Conservation (phyloP, 441 rosid genomes). For the Pelargonium fulgidum region DNA sequence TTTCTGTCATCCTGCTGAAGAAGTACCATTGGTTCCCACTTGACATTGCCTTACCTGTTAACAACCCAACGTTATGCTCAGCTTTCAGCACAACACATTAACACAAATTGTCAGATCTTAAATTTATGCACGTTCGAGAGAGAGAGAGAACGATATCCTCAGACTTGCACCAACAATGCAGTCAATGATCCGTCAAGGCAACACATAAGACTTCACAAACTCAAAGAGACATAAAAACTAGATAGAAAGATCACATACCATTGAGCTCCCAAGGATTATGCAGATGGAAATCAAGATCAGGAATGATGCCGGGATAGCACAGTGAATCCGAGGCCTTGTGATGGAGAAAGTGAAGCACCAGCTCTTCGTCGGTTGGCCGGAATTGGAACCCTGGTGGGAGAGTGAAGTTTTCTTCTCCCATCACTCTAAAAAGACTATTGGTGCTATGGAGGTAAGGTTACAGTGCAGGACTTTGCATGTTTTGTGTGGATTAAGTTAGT, state of each 20-base stretch:
- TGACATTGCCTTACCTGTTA: constrained; percentile 36
- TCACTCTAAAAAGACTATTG: constrained; percentile 5
- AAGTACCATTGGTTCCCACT: constrained; percentile 37
- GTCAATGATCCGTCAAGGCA: no score
- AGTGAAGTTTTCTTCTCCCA: constrained; percentile 24
- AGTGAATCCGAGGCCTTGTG: constrained; percentile 26
- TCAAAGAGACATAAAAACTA: neutral
- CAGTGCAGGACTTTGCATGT: no score
- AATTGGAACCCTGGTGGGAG: constrained; percentile 50
- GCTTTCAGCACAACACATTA: no score
- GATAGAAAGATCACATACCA: constrained; percentile 20
- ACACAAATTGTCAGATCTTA: no score
- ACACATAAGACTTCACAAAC: neutral
- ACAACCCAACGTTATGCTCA: neutral
- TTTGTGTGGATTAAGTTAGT: neutral
- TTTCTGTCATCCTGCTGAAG: constrained; percentile 28
- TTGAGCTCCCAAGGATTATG: constrained; percentile 41
- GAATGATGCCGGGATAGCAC: constrained; percentile 30
- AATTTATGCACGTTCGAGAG: no score
- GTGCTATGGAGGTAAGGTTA: neutral
- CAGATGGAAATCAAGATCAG: constrained; percentile 25
- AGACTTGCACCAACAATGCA: no score
- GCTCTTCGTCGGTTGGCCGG: constrained; percentile 44
- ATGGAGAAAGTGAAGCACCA: constrained; percentile 39
- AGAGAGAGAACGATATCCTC: no score